Conservation (phyloP, 257 asterid species). For the Paulownia fortunei region DNA sequence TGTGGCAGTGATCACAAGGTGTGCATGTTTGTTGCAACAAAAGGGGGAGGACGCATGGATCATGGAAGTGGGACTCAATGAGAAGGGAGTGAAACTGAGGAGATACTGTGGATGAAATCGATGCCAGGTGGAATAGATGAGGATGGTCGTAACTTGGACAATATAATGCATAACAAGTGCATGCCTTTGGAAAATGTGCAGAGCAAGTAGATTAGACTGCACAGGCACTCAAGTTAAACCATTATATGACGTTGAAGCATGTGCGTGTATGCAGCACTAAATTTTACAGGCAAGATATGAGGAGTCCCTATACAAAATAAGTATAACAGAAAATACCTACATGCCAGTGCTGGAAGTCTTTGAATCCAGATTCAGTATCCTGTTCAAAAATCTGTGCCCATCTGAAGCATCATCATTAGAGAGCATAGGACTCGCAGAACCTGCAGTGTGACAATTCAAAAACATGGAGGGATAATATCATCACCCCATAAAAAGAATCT, state of each 20-base stretch:
- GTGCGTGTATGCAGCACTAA: background rate
- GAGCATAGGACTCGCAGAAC: slow-evolving; percentile 93
- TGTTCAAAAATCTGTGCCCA: slow-evolving; percentile 65
- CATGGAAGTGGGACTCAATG: background rate
- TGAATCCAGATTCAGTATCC: slow-evolving; percentile 53
- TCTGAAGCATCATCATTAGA: slow-evolving; percentile 75
- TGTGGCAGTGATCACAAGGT: background rate
- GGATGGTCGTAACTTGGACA: background rate
- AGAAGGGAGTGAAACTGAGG: slow-evolving; percentile 3
- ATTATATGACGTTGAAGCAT: background rate
- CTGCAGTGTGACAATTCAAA: slow-evolving; percentile 51
- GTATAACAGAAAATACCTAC: slow-evolving; percentile 57
- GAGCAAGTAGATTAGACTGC: background rate
- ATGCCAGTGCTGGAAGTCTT: slow-evolving; percentile 59
- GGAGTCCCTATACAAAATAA: slow-evolving; percentile 10
- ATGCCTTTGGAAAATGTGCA: background rate
- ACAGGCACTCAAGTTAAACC: background rate
- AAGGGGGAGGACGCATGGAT: background rate
- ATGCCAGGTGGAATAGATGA: background rate
- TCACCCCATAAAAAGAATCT: slow-evolving; percentile 16
- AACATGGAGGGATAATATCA: slow-evolving; percentile 19
- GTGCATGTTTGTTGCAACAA: background rate
- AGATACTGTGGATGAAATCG: background rate
- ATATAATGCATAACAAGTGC: slow-evolving; percentile 11
- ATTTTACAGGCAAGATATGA: slow-evolving; percentile 12